Percentiles rank a stretch among this genome's conserved stretches.
Evolutionary conservation across 176 grass and related monocot genomes (phyloP).

Genomic region (Aechmea fasciata): DNA sequence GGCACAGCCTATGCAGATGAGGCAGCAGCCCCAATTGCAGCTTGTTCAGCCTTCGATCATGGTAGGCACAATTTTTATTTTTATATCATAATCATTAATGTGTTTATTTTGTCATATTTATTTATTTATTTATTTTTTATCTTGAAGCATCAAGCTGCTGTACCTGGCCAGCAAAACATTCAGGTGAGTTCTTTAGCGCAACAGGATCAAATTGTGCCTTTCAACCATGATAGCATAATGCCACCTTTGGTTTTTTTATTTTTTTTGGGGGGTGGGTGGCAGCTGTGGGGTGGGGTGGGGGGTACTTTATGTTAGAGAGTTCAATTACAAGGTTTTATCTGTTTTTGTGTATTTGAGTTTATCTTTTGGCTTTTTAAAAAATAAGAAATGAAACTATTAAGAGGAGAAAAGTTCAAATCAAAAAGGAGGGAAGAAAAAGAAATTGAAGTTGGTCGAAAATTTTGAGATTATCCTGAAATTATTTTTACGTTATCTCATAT

Average conservation of each 20-base stretch:
- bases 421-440: no score
- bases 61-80: constrained; percentile 17
- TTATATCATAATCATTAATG: not conserved
- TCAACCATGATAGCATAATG: not conserved
- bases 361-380: no score
- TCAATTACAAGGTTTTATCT: no score
- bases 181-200: constrained; percentile 11
- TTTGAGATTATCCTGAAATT: not conserved
- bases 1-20: constrained; percentile 59
- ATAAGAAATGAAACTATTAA: no score
- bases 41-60: constrained; percentile 30
- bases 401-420: no score
- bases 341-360: no score
- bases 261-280: no score
- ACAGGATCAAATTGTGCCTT: not conserved
- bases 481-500: no score
- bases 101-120: not conserved
- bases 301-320: no score
- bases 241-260: no score
- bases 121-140: not conserved
- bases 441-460: no score
- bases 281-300: no score
- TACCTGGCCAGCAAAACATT: constrained; percentile 4
- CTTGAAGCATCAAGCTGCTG: constrained; percentile 16
- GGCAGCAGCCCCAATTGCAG: constrained; percentile 48